Evolutionary conservation across 75 land plant genomes (phyloP), one percentile per base, ranked within the genome.

Genomic region (Azolla pinnata): DNA sequence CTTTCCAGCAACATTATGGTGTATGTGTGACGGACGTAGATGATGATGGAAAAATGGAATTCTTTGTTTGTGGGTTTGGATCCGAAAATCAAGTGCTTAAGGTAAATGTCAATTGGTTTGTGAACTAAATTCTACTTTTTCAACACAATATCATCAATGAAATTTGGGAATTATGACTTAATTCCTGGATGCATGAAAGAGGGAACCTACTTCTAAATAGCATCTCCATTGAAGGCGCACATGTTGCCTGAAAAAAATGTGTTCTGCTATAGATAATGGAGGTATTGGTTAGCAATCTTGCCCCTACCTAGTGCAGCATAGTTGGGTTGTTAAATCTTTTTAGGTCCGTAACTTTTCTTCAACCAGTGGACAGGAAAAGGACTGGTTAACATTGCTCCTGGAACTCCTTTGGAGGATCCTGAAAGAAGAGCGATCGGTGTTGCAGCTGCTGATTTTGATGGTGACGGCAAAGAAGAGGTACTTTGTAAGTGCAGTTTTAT

Each of bases 391-490:
- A 50, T 67, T 24, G 63, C 63, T 31, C 14, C 12, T 20, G 63
- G 63, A 21, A 59, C 70, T 59, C 70, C 31, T 30, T 31, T 67
- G 35, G 63, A 67, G 50, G 70, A 67, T 67, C 42, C 70, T 48
- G 55, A 48, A 9, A 67, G 61, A 19, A 67, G 49, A 24, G 59
- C 70, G 31, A 67, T 67, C 35, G 70, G 70, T 49, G 70, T 67
- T 53, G 70, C 70, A 50, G 70, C 63, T 19, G 70, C 55, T 50
- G 70, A 67, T 46, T 59, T 67, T 47, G 63, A 67, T 67, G 70
- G 70, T 49, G 70, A 67, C 51, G 70, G 70, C 14, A 38, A 14
- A 4, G 70, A 67, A 44, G 70, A 67, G 70, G 70, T 67, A 62
- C 9, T 52, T 38, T 7, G 42, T 8, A 38, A 38, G 14, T 8